These are phyloP conservation scores for Lactarius trivialis DNA, from an alignment of 768 basidiomycete genomes.

Conservation along the genomic window DNA sequence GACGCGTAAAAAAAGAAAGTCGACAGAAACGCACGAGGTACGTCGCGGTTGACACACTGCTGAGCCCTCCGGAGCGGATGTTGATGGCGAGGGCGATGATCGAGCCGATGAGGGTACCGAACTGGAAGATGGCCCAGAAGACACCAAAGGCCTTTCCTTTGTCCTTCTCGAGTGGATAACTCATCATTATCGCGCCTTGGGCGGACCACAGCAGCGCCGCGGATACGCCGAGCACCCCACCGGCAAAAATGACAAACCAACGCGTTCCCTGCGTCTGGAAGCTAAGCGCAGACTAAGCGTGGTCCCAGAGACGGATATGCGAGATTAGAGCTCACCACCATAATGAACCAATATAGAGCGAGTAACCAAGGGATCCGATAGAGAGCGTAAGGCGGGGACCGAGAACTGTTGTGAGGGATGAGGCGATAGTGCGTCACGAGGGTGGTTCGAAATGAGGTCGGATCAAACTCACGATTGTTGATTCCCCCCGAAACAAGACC, in stretches of 20 bases:
- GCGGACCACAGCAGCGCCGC: constrained; percentile 51
- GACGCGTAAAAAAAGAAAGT: neutral
- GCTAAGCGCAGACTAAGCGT: constrained; percentile 19
- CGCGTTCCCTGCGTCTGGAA: constrained; percentile 35
- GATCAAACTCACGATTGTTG: constrained; percentile 28
- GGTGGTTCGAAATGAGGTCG: neutral
- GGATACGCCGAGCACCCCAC: constrained; percentile 44
- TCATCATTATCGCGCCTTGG: constrained; percentile 49
- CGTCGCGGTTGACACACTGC: constrained; percentile 35
- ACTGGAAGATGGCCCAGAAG: constrained; percentile 48
- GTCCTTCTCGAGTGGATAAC: constrained; percentile 50
- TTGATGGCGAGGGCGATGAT: constrained; percentile 41
- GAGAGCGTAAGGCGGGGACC: constrained; percentile 45
- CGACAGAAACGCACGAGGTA: constrained; percentile 30
- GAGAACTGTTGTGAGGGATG: constrained; percentile 29
- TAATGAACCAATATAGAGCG: constrained; percentile 42
- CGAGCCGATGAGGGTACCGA: constrained; percentile 39
- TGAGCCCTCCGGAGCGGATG: constrained; percentile 29
- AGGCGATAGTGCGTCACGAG: neutral
- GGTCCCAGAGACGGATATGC: neutral
- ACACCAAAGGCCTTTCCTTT: constrained; percentile 46
- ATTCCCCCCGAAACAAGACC: constrained; percentile 38
- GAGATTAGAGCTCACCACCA: constrained; percentile 33
- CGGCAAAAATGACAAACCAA: constrained; percentile 44
- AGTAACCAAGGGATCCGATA: constrained; percentile 47